Evolutionary conservation across 1,284 basidiomycete genomes (phyloP), one percentile per base, ranked within the genome.

Genomic region (Fomitopsis betulina): DNA sequence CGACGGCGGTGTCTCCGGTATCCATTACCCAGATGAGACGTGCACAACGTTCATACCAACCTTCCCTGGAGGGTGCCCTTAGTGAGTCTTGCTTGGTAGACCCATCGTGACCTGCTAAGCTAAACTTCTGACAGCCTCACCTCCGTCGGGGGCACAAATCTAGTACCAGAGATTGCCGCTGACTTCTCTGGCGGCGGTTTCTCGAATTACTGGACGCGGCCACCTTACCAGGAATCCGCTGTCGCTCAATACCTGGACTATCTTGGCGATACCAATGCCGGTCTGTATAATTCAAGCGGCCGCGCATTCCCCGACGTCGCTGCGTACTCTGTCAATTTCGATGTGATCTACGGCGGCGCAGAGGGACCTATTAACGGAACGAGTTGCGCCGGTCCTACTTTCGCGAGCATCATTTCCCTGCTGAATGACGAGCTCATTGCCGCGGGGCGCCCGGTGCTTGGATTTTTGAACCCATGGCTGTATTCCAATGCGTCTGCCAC

Each of bases 31-130:
- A 17, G 23, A 19, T 9, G 47, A 32, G 30, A 79, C 77, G 42
- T 76, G 62, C 45, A 66, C 66, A 19, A 65, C 74, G 15, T 91
- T 90, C 80, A 78, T 84, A 58, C 86, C 87, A 19, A 75, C 68
- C 0, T 90, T 91, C 79, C 88, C 88, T 15, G 84, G 86, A 40
- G 79, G 80, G 8, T 81, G 84, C 81, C 73, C 70, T 70, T 78
- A 64, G 63, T 80, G 86, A 21, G 86, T 84, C 63, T 82, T 15
- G 13, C 35, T 83, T 86, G 9, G 84, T 83, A 12, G 79, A 76
- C n/a, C 85, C 84, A 0, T 66, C 70, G 17, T 63, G 73, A 43
- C 74, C 84, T 56, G 79, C 79, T 23, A 9, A 25, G 27, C 25
- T 8, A 15, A 33, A 25, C 27, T 13, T 17, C 17, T 21, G 5